Evolutionary conservation across 345 rosid genomes (phyloP).

Genomic region (Lumnitzera racemosa): DNA sequence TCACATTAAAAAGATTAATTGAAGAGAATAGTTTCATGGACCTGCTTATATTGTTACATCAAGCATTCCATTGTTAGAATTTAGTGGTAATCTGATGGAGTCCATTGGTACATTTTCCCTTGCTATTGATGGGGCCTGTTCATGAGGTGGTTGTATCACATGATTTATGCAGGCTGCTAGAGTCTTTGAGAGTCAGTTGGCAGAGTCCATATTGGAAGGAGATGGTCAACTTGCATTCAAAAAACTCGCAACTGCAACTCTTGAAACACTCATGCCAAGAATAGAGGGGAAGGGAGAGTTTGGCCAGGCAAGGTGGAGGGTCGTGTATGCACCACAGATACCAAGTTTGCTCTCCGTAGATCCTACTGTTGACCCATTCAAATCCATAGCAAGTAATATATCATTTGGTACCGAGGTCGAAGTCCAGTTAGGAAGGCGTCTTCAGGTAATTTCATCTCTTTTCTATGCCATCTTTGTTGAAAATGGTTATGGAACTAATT

Average conservation of each 20-base stretch:
- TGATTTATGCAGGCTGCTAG: slow-evolving; percentile 64
- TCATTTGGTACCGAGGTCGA: slow-evolving; percentile 93
- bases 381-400: slow-evolving; percentile 79
- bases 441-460: slow-evolving; percentile 47
- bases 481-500: background rate
- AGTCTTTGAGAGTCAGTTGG: slow-evolving; percentile 90
- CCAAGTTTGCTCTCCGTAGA: slow-evolving; percentile 95
- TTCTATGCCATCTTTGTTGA: background rate
- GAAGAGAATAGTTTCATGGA: no score
- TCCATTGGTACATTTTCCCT: no score
- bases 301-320: slow-evolving; percentile 98
- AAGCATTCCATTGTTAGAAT: no score
- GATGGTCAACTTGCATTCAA: slow-evolving; percentile 96
- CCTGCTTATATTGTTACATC: no score
- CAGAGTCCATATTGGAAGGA: slow-evolving; percentile 94
- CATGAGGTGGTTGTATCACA: background rate
- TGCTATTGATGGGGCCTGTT: no score
- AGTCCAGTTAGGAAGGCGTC: slow-evolving; percentile 91
- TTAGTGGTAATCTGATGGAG: no score
- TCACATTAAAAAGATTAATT: no score
- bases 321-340: slow-evolving; percentile 97
- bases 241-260: slow-evolving; percentile 95
- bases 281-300: slow-evolving; percentile 97
- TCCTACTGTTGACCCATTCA: slow-evolving; percentile 88
- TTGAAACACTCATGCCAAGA: slow-evolving; percentile 87